Evolutionary conservation across 495 filamentous ascomycete genomes (phyloP).

Genomic region (Choiromyces venosus): DNA sequence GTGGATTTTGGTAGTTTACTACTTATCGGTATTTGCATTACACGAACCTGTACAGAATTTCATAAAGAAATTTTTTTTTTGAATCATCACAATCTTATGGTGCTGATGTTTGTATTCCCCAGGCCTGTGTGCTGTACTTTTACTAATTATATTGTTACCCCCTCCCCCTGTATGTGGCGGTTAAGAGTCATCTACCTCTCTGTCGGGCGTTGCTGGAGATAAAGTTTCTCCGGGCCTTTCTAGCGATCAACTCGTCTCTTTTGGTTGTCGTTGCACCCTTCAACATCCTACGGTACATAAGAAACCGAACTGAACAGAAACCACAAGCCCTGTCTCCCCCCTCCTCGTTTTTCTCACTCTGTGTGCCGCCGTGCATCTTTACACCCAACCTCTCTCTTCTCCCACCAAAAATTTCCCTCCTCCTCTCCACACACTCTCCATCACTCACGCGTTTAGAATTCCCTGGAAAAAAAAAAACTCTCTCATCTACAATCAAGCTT

Average conservation of each 20-base stretch:
- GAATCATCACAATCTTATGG: no score
- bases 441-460: neutral
- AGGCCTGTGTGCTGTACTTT: neutral
- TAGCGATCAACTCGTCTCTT: neutral
- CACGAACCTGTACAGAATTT: no score
- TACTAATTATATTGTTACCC: neutral
- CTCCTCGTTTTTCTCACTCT: slow-evolving; percentile 24
- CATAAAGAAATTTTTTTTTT: no score
- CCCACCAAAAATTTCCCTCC: slow-evolving; percentile 11
- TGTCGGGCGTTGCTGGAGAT: neutral
- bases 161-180: neutral
- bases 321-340: slow-evolving; percentile 26
- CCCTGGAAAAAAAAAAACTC: slow-evolving; percentile 20
- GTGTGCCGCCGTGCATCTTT: slow-evolving; percentile 25
- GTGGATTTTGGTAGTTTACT: slow-evolving; percentile 2
- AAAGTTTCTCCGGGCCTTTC: slow-evolving; percentile 2
- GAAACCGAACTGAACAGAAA: slow-evolving; percentile 36
- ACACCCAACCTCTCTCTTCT: slow-evolving; percentile 17
- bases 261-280: slow-evolving; percentile 8
- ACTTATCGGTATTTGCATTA: no score
- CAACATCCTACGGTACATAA: slow-evolving; percentile 18
- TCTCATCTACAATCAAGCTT: slow-evolving; percentile 15
- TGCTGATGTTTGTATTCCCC: slow-evolving; percentile 11
- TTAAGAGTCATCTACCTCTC: slow-evolving; percentile 8
- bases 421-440: slow-evolving; percentile 11